Evolutionary conservation across 139 green algal genomes (phyloP).

Genomic region (Volvox reticuliferus): DNA sequence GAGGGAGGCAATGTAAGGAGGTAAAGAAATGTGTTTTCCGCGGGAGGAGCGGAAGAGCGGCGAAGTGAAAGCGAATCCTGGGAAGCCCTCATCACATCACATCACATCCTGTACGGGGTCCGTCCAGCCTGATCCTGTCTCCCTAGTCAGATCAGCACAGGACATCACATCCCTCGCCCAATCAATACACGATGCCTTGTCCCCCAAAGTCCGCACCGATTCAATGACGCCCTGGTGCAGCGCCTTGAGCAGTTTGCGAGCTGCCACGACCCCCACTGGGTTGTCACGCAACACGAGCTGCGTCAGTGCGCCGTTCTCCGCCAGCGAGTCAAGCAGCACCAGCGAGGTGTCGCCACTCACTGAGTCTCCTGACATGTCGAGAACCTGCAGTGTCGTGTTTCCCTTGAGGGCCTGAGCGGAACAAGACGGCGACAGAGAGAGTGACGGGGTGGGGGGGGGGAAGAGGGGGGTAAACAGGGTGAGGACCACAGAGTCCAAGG

Average conservation of each 20-base stretch:
- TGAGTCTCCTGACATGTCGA: constrained; percentile 55
- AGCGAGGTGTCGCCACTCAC: constrained; percentile 51
- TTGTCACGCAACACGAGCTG: constrained; percentile 59
- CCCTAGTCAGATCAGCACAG: too few relatives aligned
- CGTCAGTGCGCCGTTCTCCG: constrained; percentile 3
- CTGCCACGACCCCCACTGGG: constrained; percentile 54
- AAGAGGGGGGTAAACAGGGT: not conserved
- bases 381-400: constrained; percentile 46
- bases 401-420: constrained; percentile 21
- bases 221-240: constrained; percentile 46
- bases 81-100: too few relatives aligned
- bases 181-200: too few relatives aligned
- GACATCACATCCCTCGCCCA: too few relatives aligned
- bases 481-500: not conserved
- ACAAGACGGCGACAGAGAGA: not conserved
- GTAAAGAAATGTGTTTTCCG: not conserved
- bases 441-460: not conserved
- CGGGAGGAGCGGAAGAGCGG: too few relatives aligned
- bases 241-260: constrained; percentile 57
- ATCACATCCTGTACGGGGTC: too few relatives aligned
- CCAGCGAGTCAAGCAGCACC: constrained; percentile 56
- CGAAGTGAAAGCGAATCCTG: not conserved
- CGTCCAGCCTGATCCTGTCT: too few relatives aligned
- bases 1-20: not conserved
- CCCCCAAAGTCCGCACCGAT: not conserved